A percentile compares a stretch with the other conserved stretches of the same genome.
phyloP scores from a whole-genome alignment of 129 eudicot genomes.

The Centella asiatica region DNA sequence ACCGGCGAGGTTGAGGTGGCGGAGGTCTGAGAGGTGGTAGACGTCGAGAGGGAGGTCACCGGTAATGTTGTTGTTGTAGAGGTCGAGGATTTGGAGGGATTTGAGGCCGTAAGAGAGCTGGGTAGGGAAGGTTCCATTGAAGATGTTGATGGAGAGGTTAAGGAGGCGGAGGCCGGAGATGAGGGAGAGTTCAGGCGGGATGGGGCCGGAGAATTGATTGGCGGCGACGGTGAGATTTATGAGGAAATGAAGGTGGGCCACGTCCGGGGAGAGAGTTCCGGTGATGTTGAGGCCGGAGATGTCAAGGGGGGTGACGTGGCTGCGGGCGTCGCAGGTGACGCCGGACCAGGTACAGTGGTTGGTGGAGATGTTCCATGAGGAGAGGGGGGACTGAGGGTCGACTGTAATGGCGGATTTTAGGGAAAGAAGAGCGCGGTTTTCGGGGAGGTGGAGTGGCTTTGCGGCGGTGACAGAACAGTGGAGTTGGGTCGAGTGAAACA shows the following conservation, averaged over 20 bases:
- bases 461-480: too few species aligned
- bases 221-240: conserved; percentile 39
- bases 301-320: conserved; percentile 40
- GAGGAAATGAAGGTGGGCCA: too few species aligned
- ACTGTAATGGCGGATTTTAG: conserved; percentile 49
- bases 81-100: conserved; percentile 46
- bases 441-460: too few species aligned
- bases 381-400: conserved; percentile 44
- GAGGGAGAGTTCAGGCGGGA: conserved; percentile 46
- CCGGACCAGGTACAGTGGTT: conserved; percentile 60
- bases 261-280: too few species aligned
- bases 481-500: too few species aligned
- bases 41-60: conserved; percentile 47
- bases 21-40: conserved; percentile 35
- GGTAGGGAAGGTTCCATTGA: conserved; percentile 49
- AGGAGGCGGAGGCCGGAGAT: conserved; percentile 39
- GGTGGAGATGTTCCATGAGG: conserved; percentile 52
- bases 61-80: conserved; percentile 64
- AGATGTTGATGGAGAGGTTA: conserved; percentile 59
- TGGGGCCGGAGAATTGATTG: conserved; percentile 41
- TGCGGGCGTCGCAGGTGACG: conserved; percentile 48
- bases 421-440: conserved; percentile 52
- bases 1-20: conserved; percentile 66
- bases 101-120: conserved; percentile 31
- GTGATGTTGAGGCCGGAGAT: conserved; percentile 47